Conservation (phyloP, 495 filamentous ascomycete species). For the Aspergillus sparsus region DNA sequence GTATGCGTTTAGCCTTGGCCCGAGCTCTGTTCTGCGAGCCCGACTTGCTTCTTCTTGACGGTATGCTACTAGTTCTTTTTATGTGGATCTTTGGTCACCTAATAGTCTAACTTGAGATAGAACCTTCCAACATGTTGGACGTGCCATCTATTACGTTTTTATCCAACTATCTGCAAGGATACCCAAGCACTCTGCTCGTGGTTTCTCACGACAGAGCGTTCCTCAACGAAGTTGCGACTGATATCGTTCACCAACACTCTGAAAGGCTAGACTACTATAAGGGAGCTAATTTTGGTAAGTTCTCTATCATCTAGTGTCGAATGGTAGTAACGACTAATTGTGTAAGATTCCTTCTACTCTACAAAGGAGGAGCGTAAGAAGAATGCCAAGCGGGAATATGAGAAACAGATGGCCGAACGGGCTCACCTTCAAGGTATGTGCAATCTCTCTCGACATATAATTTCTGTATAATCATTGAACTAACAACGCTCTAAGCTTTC, state of each 20-base stretch:
- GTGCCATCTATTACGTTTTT: constrained; percentile 99
- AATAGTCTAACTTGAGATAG: constrained; percentile 42
- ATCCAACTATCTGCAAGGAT: constrained; percentile 90
- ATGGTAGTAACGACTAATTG: constrained; percentile 22
- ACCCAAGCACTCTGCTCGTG: constrained; percentile 93
- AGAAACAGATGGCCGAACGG: constrained; percentile 93
- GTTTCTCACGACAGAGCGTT: constrained; percentile 99
- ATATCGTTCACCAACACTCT: constrained; percentile 98
- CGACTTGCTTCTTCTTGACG: constrained; percentile 90
- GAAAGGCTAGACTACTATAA: constrained; percentile 98
- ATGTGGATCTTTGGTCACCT: neutral
- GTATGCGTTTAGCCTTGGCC: constrained; percentile 95
- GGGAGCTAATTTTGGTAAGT: constrained; percentile 81
- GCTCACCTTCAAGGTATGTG: constrained; percentile 73
- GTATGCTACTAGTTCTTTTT: constrained; percentile 30
- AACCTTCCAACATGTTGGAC: constrained; percentile 99
- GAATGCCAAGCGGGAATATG: constrained; percentile 95
- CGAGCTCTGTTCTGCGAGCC: constrained; percentile 98
- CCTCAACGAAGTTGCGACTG: constrained; percentile 98
- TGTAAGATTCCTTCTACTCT: constrained; percentile 86
- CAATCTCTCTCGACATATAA: neutral
- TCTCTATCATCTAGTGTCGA: neutral
- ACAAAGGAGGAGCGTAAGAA: constrained; percentile 97
- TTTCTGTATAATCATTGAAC: neutral
- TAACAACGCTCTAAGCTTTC: constrained; percentile 59